Percentiles rank a stretch among this genome's conserved stretches.
phyloP scores from a whole-genome alignment of 2,329 filamentous ascomycete genomes.

The Alternaria novae-zelandiae region DNA sequence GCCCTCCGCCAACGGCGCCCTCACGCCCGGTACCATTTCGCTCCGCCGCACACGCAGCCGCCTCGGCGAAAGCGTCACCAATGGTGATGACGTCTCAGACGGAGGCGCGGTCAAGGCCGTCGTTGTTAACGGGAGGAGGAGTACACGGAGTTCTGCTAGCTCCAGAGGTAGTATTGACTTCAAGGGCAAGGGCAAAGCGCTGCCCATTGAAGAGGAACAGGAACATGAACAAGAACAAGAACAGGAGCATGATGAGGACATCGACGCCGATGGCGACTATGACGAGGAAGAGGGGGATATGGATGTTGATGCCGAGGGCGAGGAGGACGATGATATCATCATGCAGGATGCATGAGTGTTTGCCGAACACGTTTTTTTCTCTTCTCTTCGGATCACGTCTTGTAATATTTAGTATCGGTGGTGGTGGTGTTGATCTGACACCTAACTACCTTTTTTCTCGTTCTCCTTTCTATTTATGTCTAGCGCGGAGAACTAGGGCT shows the following conservation, averaged over 20 bases:
- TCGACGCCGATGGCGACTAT: conserved; percentile 24
- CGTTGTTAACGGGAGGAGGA: conserved; percentile 32
- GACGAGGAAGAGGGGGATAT: conserved; percentile 15
- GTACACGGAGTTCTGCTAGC: conserved; percentile 40
- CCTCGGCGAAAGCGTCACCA: conserved; percentile 50
- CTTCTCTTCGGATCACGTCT: neutral
- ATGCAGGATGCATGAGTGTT: conserved; percentile 8
- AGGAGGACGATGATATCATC: conserved; percentile 38
- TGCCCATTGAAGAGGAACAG: conserved; percentile 35
- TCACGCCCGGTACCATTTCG: conserved; percentile 38
- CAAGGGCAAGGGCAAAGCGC: conserved; percentile 36
- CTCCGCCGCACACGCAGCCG: conserved; percentile 52
- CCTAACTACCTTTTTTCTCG: no score
- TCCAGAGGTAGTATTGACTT: conserved; percentile 32
- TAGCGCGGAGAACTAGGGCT: neutral
- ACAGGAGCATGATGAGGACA: conserved; percentile 36
- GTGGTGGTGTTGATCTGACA: neutral
- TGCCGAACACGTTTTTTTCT: neutral
- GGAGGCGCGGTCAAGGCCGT: conserved; percentile 39
- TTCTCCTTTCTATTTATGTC: neutral
- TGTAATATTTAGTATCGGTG: neutral
- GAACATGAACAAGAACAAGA: conserved; percentile 44
- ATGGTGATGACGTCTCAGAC: conserved; percentile 41
- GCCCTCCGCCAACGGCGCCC: conserved; percentile 39
- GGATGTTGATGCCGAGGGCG: conserved; percentile 24